Evolutionary conservation across 2,329 filamentous ascomycete species (phyloP).

Genomic region (Periconia digitata): DNA sequence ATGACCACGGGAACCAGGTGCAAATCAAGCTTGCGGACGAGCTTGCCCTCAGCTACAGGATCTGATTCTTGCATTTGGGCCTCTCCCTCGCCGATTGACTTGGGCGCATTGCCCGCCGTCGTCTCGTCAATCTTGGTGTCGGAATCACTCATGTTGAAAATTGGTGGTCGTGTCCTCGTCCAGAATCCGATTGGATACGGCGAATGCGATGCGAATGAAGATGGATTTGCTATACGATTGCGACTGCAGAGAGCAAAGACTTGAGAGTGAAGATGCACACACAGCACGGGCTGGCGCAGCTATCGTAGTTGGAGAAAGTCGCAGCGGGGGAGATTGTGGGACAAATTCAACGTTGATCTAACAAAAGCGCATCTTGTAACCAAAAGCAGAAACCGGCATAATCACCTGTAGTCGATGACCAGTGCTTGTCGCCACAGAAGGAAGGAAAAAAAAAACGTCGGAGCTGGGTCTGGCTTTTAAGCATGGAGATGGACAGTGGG

Average conservation of each 20-base stretch:
- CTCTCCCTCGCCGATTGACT: conserved; percentile 24
- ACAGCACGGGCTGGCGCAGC: too few species aligned
- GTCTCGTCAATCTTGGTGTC: conserved; percentile 22
- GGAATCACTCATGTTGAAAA: conserved; percentile 32
- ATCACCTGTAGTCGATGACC: too few species aligned
- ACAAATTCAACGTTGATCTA: too few species aligned
- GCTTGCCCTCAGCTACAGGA: conserved; percentile 51
- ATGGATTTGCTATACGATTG: too few species aligned
- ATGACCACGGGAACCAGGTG: conserved; percentile 68
- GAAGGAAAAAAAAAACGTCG: conserved; percentile 4
- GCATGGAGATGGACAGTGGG: conserved; percentile 14
- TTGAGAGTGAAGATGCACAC: too few species aligned
- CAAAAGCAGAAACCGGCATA: conserved; percentile 24
- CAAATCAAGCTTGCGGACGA: conserved; percentile 66
- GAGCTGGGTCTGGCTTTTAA: conserved; percentile 17
- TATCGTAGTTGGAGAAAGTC: too few species aligned
- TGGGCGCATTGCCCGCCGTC: conserved; percentile 12
- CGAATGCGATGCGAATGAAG: neutral
- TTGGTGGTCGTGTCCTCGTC: neutral
- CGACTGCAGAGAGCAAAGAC: too few species aligned
- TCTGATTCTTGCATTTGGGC: conserved; percentile 38
- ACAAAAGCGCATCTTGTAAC: conserved; percentile 15
- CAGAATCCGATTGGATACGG: too few species aligned
- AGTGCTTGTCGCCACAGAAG: conserved; percentile 11
- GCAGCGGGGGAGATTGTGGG: too few species aligned